Conservation (phyloP, 768 basidiomycete genomes). For the Scleroderma bovista region DNA sequence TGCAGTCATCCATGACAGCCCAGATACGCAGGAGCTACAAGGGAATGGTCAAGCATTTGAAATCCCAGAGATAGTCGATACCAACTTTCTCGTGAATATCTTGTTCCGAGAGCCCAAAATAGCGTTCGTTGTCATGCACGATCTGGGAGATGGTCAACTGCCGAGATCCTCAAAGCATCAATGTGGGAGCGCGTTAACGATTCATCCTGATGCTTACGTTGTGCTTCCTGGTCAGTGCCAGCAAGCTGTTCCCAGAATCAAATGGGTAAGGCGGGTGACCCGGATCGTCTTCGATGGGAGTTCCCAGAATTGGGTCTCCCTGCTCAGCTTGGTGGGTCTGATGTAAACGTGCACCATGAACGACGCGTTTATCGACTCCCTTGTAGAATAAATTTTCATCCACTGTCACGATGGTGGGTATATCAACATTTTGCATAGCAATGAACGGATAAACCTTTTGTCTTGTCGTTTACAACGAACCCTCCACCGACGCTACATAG, state of each 20-base stretch:
- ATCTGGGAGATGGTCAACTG: constrained; percentile 93
- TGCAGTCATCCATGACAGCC: constrained; percentile 91
- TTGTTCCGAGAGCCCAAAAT: constrained; percentile 69
- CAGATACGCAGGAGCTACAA: constrained; percentile 68
- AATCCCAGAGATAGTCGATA: neutral
- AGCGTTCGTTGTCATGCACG: constrained; percentile 87
- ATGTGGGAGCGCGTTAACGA: neutral
- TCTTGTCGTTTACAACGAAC: constrained; percentile 93
- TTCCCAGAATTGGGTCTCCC: constrained; percentile 9
- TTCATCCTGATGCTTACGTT: no score
- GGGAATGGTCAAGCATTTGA: neutral
- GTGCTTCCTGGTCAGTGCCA: constrained; percentile 71
- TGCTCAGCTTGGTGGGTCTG: constrained; percentile 47
- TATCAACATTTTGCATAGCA: neutral
- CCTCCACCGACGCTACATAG: constrained; percentile 77
- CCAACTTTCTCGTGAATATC: constrained; percentile 70
- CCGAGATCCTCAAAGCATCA: constrained; percentile 5
- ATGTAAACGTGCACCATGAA: constrained; percentile 75
- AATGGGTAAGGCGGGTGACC: constrained; percentile 82
- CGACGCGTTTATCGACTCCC: constrained; percentile 75
- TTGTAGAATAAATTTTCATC: constrained; percentile 96
- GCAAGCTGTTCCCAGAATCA: constrained; percentile 66
- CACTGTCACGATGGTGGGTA: constrained; percentile 35
- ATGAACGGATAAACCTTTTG: constrained; percentile 52
- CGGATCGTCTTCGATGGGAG: constrained; percentile 21